A percentile compares a stretch with the other conserved stretches of the same genome.
Evolutionary conservation across 768 basidiomycete species (phyloP).

Genomic region (Candolleomyces aberdarensis): DNA sequence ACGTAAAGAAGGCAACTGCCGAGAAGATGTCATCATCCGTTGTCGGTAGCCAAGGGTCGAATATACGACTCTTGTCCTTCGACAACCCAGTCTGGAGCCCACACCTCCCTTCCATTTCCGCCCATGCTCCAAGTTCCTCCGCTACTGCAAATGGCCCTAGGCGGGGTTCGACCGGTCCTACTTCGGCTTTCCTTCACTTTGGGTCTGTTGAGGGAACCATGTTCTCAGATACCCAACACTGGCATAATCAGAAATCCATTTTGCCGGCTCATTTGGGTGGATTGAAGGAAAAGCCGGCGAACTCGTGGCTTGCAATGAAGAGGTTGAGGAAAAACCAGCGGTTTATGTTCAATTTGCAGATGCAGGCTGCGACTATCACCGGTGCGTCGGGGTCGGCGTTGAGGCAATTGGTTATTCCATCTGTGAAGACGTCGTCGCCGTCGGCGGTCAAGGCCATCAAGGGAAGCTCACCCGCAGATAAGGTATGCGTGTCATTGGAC

Average conservation of each 20-base stretch:
- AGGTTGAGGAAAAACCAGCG: constrained; percentile 45
- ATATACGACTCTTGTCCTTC: constrained; percentile 34
- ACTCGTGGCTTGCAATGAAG: constrained; percentile 34
- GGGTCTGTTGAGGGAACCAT: constrained; percentile 24
- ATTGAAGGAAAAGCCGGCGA: constrained; percentile 25
- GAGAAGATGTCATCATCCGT: no score
- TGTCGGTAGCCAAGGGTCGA: no score
- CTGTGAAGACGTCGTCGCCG: constrained; percentile 24
- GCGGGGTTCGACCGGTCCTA: no score
- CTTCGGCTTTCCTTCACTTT: constrained; percentile 32
- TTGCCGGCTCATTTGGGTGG: constrained; percentile 59
- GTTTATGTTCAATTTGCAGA: constrained; percentile 54
- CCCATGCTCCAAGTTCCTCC: background rate
- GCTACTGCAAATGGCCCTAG: no score
- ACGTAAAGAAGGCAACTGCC: no score
- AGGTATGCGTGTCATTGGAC: background rate
- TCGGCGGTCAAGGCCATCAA: background rate
- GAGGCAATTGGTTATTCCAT: constrained; percentile 49
- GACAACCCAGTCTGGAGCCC: constrained; percentile 29
- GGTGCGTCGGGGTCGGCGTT: constrained; percentile 57
- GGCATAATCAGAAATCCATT: constrained; percentile 53
- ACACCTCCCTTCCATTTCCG: constrained; percentile 20
- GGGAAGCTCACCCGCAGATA: background rate
- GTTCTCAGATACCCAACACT: constrained; percentile 54
- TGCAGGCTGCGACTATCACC: constrained; percentile 59